Evolutionary conservation across 495 filamentous ascomycete species (phyloP).

Genomic region (Penicillium roqueforti): DNA sequence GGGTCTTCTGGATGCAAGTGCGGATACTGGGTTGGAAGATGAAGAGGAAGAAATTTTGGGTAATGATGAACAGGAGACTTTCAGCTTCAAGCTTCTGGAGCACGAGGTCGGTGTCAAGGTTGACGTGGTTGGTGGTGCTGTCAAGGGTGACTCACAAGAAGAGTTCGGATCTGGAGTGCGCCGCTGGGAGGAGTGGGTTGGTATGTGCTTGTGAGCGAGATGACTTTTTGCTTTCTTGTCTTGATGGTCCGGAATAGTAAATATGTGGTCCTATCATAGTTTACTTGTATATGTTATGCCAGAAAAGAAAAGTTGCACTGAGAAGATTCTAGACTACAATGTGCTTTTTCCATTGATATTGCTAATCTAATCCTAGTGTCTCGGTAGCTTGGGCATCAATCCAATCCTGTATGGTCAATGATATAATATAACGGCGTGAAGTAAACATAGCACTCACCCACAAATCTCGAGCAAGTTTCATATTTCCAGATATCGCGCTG

Average conservation of each 20-base stretch:
- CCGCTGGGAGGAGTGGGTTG: conserved; percentile 90
- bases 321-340: conserved; percentile 1
- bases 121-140: conserved; percentile 73
- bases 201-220: conserved; percentile 49
- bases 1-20: conserved; percentile 66
- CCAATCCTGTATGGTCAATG: conserved; percentile 15
- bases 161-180: conserved; percentile 57
- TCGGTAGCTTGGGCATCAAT: conserved; percentile 17
- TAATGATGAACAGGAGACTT: conserved; percentile 63
- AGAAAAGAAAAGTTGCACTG: background rate
- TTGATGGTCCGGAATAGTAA: background rate
- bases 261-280: background rate
- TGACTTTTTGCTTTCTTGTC: background rate
- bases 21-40: conserved; percentile 59
- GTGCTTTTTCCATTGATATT: conserved; percentile 4
- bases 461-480: conserved; percentile 22
- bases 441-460: conserved; percentile 21
- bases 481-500: conserved; percentile 23
- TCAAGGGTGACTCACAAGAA: conserved; percentile 57
- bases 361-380: conserved; percentile 9
- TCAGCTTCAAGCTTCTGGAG: conserved; percentile 75
- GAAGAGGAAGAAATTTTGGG: conserved; percentile 81
- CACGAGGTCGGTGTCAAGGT: conserved; percentile 72
- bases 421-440: background rate
- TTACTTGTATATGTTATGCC: conserved; percentile 5